Base-by-base conservation (phyloP, 331 rosid genomes). In the Quercus lobata region DNA sequence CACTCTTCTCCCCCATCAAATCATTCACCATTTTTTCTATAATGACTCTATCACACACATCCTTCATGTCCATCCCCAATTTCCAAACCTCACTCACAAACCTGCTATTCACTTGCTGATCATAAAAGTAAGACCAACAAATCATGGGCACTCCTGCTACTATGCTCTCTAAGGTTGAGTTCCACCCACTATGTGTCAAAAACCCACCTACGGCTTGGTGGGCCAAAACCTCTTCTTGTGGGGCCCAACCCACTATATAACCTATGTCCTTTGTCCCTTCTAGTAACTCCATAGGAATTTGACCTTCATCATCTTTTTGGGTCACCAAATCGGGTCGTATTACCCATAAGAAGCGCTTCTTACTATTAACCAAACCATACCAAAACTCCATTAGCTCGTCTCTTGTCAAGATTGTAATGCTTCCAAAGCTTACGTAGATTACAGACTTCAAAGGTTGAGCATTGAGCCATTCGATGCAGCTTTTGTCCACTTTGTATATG, bases 361-460 rank as follows among this genome's bases (percentile, higher is more conserved):
- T 72, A 55, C 93, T 90, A 11, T 83, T 83, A 6, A 85, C 86
- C 53, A 92, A 71, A 7, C 92, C 96, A 9, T 90, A 30, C 92
- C 92, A 89, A 24, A 92, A 74, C 90, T 90, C 95, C 61, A 82
- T 22, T 0, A 68, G 22, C 10, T 56, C 34, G 1, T 61, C 57
- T 25, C 24, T 56, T 3, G 78, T 80, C 30, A 83, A 0, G 1
- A 46, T 8, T 0, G 87, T 24, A 0, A 88, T n/a, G 74, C 75
- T 78, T 1, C 97, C 92, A 6, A 91, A 91, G 72, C 92, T 91
- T 3, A 89, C 90, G 17, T 88, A 91, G 7, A 88, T 8, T 1
- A 83, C 87, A 0, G 89, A 85, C 37, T 22, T 75, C 3, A 11
- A 1, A 0, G 73, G 80, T n/a, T 91, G 91, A 55, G 85, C 44